These are phyloP conservation scores for Puccinia triticina DNA, from an alignment of 1,284 basidiomycete genomes.

Conservation along the genomic window DNA sequence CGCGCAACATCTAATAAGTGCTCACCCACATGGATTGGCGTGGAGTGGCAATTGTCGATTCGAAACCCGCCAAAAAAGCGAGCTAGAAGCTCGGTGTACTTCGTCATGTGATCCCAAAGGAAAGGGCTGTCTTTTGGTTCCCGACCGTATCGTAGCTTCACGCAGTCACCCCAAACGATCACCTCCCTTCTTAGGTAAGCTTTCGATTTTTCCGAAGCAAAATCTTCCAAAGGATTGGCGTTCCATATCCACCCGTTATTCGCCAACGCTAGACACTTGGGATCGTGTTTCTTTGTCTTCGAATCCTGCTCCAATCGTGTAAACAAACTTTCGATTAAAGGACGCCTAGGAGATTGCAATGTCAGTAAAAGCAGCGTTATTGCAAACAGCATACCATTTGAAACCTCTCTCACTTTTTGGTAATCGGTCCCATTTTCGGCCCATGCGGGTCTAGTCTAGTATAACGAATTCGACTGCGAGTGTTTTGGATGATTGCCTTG, in stretches of 20 bases:
- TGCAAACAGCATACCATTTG: not conserved
- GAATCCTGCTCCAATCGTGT: conserved; percentile 71
- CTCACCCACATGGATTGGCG: conserved; percentile 89
- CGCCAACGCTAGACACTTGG: conserved; percentile 76
- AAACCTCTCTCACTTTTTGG: conserved; percentile 66
- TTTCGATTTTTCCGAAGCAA: conserved; percentile 92
- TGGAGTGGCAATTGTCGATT: conserved; percentile 98
- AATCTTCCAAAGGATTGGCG: conserved; percentile 90
- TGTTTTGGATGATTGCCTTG: conserved; percentile 72
- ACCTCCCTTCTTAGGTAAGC: conserved; percentile 93
- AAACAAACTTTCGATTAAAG: conserved; percentile 85
- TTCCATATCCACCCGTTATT: conserved; percentile 99
- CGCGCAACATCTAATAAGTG: conserved; percentile 88
- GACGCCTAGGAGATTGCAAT: conserved; percentile 65
- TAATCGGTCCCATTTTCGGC: conserved; percentile 80
- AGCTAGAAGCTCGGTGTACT: conserved; percentile 79
- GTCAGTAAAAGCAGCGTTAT: not conserved
- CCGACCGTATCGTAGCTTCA: conserved; percentile 89
- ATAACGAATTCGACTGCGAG: conserved; percentile 77
- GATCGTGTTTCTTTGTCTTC: conserved; percentile 68
- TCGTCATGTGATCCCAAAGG: conserved; percentile 91
- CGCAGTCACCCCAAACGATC: conserved; percentile 96
- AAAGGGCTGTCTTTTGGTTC: conserved; percentile 81
- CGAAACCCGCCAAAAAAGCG: conserved; percentile 88
- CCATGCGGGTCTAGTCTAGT: conserved; percentile 78